Conservation (phyloP, 129 eudicot species). For the Centaurea solstitialis region DNA sequence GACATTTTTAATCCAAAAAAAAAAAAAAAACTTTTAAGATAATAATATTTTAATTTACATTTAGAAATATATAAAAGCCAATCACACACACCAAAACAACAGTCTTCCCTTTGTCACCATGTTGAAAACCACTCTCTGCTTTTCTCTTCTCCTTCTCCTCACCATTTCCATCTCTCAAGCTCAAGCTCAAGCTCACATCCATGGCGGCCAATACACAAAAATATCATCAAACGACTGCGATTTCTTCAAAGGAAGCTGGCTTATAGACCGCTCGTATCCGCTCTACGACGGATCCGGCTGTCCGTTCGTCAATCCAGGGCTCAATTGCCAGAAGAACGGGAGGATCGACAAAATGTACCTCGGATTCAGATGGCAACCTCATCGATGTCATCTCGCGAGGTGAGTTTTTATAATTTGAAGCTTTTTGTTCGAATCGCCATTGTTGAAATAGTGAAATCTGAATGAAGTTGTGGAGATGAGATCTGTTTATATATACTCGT, state of each 20-base stretch:
- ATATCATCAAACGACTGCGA: slow-evolving; percentile 19
- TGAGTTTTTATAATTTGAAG: background rate
- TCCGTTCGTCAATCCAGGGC: slow-evolving; percentile 48
- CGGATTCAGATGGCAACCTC: slow-evolving; percentile 72
- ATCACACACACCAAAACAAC: background rate
- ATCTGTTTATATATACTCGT: background rate
- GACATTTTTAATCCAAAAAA: background rate
- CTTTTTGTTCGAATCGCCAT: background rate
- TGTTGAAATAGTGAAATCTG: no score
- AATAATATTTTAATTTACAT: background rate
- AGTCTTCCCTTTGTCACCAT: background rate
- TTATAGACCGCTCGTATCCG: slow-evolving; percentile 37
- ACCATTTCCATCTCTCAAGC: background rate
- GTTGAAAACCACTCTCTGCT: background rate
- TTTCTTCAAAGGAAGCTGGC: slow-evolving; percentile 54
- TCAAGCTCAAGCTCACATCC: slow-evolving; percentile 5
- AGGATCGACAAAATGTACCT: slow-evolving; percentile 41
- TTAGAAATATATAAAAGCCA: background rate
- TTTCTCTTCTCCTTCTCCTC: background rate
- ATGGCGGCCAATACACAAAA: background rate
- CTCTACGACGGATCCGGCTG: slow-evolving; percentile 44
- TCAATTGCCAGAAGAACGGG: slow-evolving; percentile 49
- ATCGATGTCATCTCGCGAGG: slow-evolving; percentile 57
- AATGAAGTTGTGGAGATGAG: background rate
- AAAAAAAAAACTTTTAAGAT: background rate